Percentiles rank a stretch among this genome's conserved stretches.
phyloP scores from a whole-genome alignment of 2,329 filamentous ascomycete genomes.

The Colletotrichum kahawae region DNA sequence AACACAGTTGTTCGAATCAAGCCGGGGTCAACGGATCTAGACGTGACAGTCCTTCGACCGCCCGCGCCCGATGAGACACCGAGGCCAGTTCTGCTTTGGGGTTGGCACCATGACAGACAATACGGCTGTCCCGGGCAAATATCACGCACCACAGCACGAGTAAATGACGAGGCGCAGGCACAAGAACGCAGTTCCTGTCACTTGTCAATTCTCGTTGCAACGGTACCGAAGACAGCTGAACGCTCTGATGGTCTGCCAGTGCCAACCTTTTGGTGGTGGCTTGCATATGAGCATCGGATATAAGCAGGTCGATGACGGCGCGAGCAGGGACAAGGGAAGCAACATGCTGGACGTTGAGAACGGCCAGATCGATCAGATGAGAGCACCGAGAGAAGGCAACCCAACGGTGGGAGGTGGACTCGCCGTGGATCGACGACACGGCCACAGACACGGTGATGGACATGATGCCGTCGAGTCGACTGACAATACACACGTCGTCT shows the following conservation, averaged over 20 bases:
- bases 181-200: not conserved
- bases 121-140: not conserved
- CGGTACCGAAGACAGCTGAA: not conserved
- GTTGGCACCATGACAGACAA: not conserved
- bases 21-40: not conserved
- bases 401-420: not conserved
- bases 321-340: not conserved
- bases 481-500: not conserved
- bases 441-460: not conserved
- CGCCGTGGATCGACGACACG: not conserved
- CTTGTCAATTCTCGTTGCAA: slow-evolving; percentile 12
- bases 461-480: not conserved
- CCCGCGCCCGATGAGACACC: not conserved
- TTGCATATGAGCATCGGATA: not conserved
- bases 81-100: not conserved
- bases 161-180: slow-evolving; percentile 6
- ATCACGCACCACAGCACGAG: not conserved
- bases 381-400: not conserved
- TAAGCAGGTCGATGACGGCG: not conserved
- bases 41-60: not conserved
- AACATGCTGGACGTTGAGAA: not conserved
- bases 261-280: not conserved
- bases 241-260: not conserved
- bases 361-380: not conserved
- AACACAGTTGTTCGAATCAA: not conserved